Evolutionary conservation across 768 basidiomycete genomes (phyloP), one percentile per base, ranked within the genome.

Genomic region (Lentinula detonsa): DNA sequence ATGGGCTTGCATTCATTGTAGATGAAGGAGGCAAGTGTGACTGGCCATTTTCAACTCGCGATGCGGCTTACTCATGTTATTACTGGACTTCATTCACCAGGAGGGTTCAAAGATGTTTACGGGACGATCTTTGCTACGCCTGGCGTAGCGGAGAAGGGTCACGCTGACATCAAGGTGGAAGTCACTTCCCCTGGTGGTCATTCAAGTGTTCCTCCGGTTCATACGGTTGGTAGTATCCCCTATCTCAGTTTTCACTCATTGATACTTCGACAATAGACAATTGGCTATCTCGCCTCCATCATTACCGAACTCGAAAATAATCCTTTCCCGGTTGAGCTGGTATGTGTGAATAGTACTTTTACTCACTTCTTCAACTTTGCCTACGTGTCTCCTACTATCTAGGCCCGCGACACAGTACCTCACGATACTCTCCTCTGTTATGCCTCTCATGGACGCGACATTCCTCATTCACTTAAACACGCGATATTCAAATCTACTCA

Each of bases 181-280:
- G 79, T 87, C 9, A 65, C 72, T 43, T 73, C 81, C 1, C 72
- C 80, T 0, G 87, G 88, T 5, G 87, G 88, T 0, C 88, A 88
- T 66, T 87, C 86, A 2, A 83, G 81, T 66, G 69, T 86, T 4
- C 88, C 88, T 18, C 84, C 84, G 13, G 61, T 67, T 9, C 86
- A 90, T 62, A 90, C 88, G 2, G 84, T 78, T 65, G 62, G 33
- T 56, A 52, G 4, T 40, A 13, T 40, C n/a, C 42, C 16, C 53
- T 34, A 6, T 16, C n/a, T 8, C 31, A 28, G 18, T n/a, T 67
- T 67, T 58, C 23, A 6, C 28, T 35, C n/a, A 45, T 45, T 33
- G 5, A 42, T 11, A 31, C 40, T 51, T 43, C 49, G 7, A 28
- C 4, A 40, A 49, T 23, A 53, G 81, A 77, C 78, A 45, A 85